Percentiles rank a stretch among this genome's conserved stretches.
Evolutionary conservation across 2,329 filamentous ascomycete species (phyloP).

Genomic region (Paraphaeosphaeria sporulosa): DNA sequence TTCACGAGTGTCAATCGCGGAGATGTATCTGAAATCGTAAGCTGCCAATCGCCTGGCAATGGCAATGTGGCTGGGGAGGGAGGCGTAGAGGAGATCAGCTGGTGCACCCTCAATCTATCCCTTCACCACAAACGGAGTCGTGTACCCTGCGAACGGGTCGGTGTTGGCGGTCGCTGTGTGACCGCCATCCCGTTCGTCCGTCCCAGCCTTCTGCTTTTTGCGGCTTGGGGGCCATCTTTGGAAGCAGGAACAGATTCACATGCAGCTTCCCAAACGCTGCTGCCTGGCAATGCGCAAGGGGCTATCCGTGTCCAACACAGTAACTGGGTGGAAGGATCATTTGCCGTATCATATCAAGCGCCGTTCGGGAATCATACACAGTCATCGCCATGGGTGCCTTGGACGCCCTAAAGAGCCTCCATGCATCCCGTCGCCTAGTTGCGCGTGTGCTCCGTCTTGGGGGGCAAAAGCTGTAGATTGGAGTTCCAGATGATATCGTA

Average conservation of each 20-base stretch:
- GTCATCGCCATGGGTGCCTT: conserved; percentile 9
- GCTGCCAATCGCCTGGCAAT: conserved; percentile 9
- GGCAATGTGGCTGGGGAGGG: conserved; percentile 13
- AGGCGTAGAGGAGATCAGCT: conserved; percentile 11
- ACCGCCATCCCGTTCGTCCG: conserved; percentile 18
- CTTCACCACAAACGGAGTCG: conserved; percentile 9
- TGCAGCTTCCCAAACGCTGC: conserved; percentile 21
- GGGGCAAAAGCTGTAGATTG: conserved; percentile 3
- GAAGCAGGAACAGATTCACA: conserved; percentile 26
- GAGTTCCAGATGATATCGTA: conserved; percentile 1
- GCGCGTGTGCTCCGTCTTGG: conserved; percentile 6
- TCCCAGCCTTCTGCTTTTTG: conserved; percentile 13
- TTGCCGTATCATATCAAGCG: conserved; percentile 21
- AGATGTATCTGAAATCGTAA: conserved; percentile 18
- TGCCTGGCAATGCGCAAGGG: conserved; percentile 27
- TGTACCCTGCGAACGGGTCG: conserved; percentile 19
- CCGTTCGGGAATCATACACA: too few species aligned
- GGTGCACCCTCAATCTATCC: conserved; percentile 11
- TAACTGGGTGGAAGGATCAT: conserved; percentile 19
- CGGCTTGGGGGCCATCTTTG: conserved; percentile 12
- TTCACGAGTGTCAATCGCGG: conserved; percentile 12
- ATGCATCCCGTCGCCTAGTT: background rate
- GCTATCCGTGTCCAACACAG: conserved; percentile 8
- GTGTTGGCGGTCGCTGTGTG: conserved; percentile 17
- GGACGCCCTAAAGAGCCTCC: conserved; percentile 15